Evolutionary conservation across 805 yeast species (phyloP).

Genomic region (Scheffersomyces coipomensis): DNA sequence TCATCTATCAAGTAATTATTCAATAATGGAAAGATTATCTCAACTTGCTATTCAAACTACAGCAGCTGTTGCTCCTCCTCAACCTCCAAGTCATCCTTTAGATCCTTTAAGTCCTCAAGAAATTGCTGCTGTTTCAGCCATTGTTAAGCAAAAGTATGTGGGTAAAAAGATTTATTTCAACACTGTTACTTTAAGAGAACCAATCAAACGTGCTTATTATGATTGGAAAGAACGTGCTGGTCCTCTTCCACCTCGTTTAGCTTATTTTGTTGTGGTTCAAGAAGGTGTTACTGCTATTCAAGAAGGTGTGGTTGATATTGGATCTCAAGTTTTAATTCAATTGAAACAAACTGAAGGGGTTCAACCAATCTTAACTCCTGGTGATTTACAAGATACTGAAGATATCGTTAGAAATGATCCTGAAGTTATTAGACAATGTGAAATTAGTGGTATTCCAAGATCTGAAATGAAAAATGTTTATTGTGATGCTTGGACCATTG

Average conservation of each 20-base stretch:
- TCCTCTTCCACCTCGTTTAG: conserved; percentile 66
- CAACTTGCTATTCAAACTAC: conserved; percentile 64
- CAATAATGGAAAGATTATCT: conserved; percentile 59
- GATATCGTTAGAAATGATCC: conserved; percentile 68
- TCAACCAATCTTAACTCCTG: conserved; percentile 74
- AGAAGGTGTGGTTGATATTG: conserved; percentile 69
- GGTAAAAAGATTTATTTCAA: conserved; percentile 55
- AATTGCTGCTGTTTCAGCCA: conserved; percentile 54
- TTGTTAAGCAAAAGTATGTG: conserved; percentile 48
- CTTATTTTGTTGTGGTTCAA: conserved; percentile 62
- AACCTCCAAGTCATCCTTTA: conserved; percentile 61
- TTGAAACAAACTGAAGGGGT: conserved; percentile 54
- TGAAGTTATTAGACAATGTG: conserved; percentile 69
- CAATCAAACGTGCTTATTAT: conserved; percentile 60
- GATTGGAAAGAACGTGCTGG: conserved; percentile 64
- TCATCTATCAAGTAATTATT: too few relatives aligned
- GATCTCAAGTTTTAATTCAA: conserved; percentile 44
- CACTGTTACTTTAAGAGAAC: conserved; percentile 70
- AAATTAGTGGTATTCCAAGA: conserved; percentile 64
- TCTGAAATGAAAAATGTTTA: conserved; percentile 58
- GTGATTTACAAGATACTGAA: conserved; percentile 64
- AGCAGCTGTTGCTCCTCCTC: conserved; percentile 52
- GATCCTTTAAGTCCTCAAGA: conserved; percentile 70
- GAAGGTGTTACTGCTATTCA: conserved; percentile 59
- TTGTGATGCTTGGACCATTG: conserved; percentile 71